Evolutionary conservation across 441 rosid genomes (phyloP), one percentile per base, ranked within the genome.

Genomic region (Adansonia rubrostipa): DNA sequence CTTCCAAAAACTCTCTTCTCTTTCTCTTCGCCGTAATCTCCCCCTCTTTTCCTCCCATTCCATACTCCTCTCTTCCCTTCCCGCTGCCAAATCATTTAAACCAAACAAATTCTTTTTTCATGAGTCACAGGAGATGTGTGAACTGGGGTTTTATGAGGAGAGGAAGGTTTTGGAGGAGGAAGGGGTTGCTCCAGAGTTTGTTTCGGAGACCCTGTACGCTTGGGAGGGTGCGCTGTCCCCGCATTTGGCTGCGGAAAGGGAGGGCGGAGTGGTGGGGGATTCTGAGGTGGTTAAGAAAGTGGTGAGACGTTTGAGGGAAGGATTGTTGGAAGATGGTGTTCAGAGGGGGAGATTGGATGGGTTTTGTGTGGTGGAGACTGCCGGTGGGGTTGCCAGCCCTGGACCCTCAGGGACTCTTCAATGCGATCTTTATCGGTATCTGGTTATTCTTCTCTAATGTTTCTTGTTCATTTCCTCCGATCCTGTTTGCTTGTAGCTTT

Each of bases 341-440:
- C 42, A 73, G 76, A 57, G 53, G 14, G 85, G 58, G 78, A 75
- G 60, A 76, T 72, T 71, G 67, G 81, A 84, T 57, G 77, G 77
- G 68, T 80, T 96, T 10, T 92, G 93, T 79, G 85, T 96, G 51
- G 88, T 96, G 54, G 98, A 96, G 84, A 92, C 99, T 62, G 94
- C 99, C 9, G 99, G 99, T 2, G 98, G 99, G 17, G 96, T 96
- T 53, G 99, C 98, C 0, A 94, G 97, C 73, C 98, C 98, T 0
- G 97, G 87, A 3, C 97, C 99, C 2, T 91, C 98, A 0, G 97
- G 98, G 28, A 84, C 97, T 74, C 95, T 92, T 77, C 99, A 93
- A 71, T 96, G 99, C 50, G 97, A 96, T 72, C 85, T 96, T 65
- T 96, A 93, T 76, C 82, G 98, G 99, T 92, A 82, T 42, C 78